Evolutionary conservation across 345 rosid genomes (phyloP), one percentile per base, ranked within the genome.

Genomic region (Eucalyptus polyanthemos): DNA sequence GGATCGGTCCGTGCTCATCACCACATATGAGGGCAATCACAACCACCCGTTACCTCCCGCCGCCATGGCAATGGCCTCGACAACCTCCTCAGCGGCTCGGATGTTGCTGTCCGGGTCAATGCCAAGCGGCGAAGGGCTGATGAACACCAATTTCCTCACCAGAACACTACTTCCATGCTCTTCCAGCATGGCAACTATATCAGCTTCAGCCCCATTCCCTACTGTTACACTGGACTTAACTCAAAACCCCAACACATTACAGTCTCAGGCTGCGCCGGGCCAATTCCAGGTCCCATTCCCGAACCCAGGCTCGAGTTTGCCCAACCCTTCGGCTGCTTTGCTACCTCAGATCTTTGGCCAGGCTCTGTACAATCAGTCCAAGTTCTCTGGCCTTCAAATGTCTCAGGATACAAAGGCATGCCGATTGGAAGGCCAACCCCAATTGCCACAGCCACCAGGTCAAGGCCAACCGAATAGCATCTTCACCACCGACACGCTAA

Each of bases 131-230:
- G 98, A 97, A 54, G 96, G 98, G 47, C 50, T 94, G 11, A 92
- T 95, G 95, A 95, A 95, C 93, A 89, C 96, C 11, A 95, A 95
- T 87, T 92, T 98, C 93, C 94, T 97, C 19, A 92, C 99, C 13
- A 92, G 97, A 88, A 93, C 98, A 37, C 92, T 96, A 37, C 93
- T 98, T 51, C 98, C 98, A 10, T 97, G 98, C 90, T 96, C 99
- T n/a, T 94, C 99, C 37, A 96, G 95, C 95, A 94, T 98, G 96
- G 99, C 98, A 34, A 95, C 99, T 1, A 94, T 98, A 76, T 98
- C 99, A 87, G 99, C 99, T 47, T 96, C 99, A 13, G 98, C 99
- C 45, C 99, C 98, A 65, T 98, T 98, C 85, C 99, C 99, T 15
- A 98, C 99, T 31, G 95, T 98, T 29, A 98, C 99, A 86, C 90